Evolutionary conservation across 305 asterid species (phyloP).

Genomic region (Fraxinus floribunda): DNA sequence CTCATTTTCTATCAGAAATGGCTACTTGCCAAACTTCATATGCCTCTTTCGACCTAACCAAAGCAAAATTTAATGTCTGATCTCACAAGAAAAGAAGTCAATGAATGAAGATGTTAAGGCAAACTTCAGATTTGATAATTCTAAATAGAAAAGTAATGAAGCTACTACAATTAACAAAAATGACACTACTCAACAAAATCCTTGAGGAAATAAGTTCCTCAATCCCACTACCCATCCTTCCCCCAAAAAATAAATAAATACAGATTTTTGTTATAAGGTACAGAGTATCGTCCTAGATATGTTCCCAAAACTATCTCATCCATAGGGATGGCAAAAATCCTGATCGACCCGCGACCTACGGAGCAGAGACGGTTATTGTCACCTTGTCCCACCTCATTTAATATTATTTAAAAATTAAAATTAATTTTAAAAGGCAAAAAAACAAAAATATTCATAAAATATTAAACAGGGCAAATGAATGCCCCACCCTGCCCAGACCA

Average conservation of each 20-base stretch:
- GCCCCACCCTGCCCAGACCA: background rate
- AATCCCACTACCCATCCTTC: background rate
- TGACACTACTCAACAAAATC: background rate
- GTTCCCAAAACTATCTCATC: background rate
- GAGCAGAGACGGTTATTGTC: background rate
- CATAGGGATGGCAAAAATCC: background rate
- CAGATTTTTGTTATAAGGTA: background rate
- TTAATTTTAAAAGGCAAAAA: background rate
- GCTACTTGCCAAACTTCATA: background rate
- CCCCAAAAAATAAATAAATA: background rate
- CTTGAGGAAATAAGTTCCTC: background rate
- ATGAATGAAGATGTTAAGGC: background rate
- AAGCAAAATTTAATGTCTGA: background rate
- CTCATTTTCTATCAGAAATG: background rate
- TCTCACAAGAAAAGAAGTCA: background rate
- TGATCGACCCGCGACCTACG: background rate
- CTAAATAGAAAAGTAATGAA: background rate
- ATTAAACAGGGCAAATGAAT: background rate
- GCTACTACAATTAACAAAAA: background rate
- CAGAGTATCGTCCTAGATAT: background rate
- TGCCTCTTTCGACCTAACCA: background rate
- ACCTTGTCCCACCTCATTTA: background rate
- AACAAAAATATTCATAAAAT: no score
- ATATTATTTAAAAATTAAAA: no score
- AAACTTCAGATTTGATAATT: background rate